Conservation (phyloP, 2,329 filamentous ascomycete species). For the Colletotrichum costaricense region DNA sequence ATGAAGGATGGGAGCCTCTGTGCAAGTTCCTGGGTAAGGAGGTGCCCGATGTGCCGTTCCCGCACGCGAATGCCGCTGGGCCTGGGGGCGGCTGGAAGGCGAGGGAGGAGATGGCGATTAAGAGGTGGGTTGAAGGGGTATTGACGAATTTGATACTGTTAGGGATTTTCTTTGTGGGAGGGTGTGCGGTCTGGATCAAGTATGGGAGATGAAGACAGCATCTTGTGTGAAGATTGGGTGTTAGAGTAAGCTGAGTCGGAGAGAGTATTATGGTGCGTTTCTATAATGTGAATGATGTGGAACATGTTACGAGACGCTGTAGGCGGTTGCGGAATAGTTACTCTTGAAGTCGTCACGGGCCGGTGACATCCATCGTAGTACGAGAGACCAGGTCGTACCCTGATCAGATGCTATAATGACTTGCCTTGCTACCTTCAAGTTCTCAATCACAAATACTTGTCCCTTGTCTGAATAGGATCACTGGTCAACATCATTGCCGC, state of each 20-base stretch:
- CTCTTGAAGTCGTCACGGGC: neutral
- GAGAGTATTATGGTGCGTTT: neutral
- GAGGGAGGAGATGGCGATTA: slow-evolving; percentile 29
- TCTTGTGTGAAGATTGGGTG: too few species aligned
- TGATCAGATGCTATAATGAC: neutral
- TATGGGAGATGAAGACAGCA: neutral
- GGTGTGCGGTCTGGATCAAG: slow-evolving; percentile 8
- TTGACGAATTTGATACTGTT: slow-evolving; percentile 25
- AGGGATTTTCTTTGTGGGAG: slow-evolving; percentile 4
- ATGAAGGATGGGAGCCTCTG: slow-evolving; percentile 54
- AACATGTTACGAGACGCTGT: neutral
- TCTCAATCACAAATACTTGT: too few species aligned
- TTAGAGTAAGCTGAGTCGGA: too few species aligned
- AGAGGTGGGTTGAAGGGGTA: slow-evolving; percentile 31
- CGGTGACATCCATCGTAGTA: neutral
- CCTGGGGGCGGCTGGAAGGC: slow-evolving; percentile 23
- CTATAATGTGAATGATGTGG: neutral
- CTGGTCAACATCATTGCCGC: too few species aligned
- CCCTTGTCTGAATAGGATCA: too few species aligned
- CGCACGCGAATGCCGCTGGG: slow-evolving; percentile 43
- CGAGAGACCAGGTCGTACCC: neutral
- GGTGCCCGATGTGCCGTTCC: slow-evolving; percentile 47
- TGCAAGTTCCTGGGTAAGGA: slow-evolving; percentile 52
- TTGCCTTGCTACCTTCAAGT: too few species aligned
- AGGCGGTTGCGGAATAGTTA: neutral